Evolutionary conservation across 1,139 yeast species (phyloP), one percentile per base, ranked within the genome.

Genomic region (Kurtzmaniella quercitrusa): DNA sequence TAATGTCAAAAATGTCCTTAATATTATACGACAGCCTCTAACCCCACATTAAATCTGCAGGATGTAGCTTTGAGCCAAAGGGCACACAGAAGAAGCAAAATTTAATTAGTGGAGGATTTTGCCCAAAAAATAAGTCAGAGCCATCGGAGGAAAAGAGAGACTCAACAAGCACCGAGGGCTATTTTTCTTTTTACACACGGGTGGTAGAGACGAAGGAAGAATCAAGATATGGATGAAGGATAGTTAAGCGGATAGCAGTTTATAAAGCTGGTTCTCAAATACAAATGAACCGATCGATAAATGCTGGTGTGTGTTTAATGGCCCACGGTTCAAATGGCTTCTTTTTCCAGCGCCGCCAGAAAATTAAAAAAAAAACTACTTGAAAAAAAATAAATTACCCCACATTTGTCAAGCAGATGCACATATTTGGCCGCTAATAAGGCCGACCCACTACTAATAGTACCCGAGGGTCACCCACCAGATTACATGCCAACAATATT

Each of bases 1-100:
- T n/a, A n/a, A n/a, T n/a, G n/a, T 31, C 36, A 31, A 31, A 31
- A 31, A 9, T 31, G 8, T 31, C 36, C 16, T 7, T 31, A 17
- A 31, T 31, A 17, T 16, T 31, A 31, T 31, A 31, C 36, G 36
- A 31, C 14, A n/a, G 18, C 8, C 18, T 31, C 18, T 4, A 31
- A 31, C 36, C 36, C 36, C 36, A 31, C 36, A 31, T 31, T 31
- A 31, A 12, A 4, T 31, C 36, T 31, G 36, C 36, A 31, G 36
- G 36, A 31, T 3, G 3, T 27, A 27, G 14, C n/a, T n/a, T n/a
- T n/a, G n/a, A n/a, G n/a, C 5, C 10, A 15, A 14, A 14, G 8
- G 18, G 36, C 36, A 4, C 36, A 6, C 16, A n/a, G 14, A 3
- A 5, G 18, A 12, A 31, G 16, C 18, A 10, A 9, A 31, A 31